Percentiles rank a stretch among this genome's conserved stretches.
These are phyloP conservation scores for Rhizoclosmatium globosum DNA, from an alignment of 192 early-diverging fungal genomes.

Conservation along the genomic window DNA sequence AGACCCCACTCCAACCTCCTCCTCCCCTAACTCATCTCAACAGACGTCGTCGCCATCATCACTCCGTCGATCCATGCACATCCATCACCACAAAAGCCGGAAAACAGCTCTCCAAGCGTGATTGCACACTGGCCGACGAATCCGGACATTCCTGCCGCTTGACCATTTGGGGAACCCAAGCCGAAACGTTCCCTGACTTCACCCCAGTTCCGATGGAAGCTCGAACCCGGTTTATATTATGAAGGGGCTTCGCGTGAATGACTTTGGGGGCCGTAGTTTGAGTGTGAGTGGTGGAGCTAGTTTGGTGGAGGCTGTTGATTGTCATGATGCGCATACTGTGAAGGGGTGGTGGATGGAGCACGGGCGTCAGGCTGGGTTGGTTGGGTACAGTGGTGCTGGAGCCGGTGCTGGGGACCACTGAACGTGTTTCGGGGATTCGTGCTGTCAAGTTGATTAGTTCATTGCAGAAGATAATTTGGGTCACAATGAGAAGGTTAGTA, in stretches of 20 bases:
- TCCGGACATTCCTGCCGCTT: conserved; percentile 72
- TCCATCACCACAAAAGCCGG: conserved; percentile 66
- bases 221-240: conserved; percentile 73
- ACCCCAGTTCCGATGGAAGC: conserved; percentile 18
- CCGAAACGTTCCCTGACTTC: conserved; percentile 64
- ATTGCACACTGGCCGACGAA: conserved; percentile 82
- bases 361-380: background rate
- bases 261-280: conserved; percentile 82
- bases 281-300: conserved; percentile 56
- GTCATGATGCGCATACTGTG: conserved; percentile 75
- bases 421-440: conserved; percentile 40
- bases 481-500: conserved; percentile 62
- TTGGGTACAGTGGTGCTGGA: conserved; percentile 42
- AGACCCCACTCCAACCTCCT: background rate
- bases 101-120: conserved; percentile 82
- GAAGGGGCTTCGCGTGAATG: conserved; percentile 86
- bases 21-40: background rate
- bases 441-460: conserved; percentile 71
- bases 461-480: conserved; percentile 77
- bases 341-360: conserved; percentile 71
- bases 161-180: conserved; percentile 90
- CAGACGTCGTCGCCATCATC: conserved; percentile 86
- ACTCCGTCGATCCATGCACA: conserved; percentile 68
- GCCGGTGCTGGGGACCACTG: conserved; percentile 37
- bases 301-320: conserved; percentile 76